Evolutionary conservation across 441 rosid genomes (phyloP).

Genomic region (Theobroma grandiflorum): DNA sequence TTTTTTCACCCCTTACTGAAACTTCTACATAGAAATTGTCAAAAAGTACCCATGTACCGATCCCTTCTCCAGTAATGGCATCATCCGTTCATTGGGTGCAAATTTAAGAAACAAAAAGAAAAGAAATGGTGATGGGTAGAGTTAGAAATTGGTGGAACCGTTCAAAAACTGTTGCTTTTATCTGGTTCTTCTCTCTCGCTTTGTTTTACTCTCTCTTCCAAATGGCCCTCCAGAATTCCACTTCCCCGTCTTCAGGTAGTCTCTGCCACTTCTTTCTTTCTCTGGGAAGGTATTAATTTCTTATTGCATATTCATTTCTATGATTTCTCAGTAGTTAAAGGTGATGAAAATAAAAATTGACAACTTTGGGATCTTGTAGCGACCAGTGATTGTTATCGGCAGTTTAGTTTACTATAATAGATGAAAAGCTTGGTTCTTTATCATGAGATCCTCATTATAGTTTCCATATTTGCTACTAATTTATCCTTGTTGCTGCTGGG

Average conservation of each 20-base stretch:
- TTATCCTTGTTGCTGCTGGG: neutral
- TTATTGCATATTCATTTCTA: neutral
- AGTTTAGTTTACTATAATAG: neutral
- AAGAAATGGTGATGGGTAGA: constrained; percentile 38
- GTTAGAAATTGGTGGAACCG: constrained; percentile 55
- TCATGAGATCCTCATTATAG: neutral
- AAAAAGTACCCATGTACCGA: neutral
- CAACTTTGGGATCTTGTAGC: neutral
- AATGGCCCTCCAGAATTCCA: constrained; percentile 54
- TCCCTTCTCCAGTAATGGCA: neutral
- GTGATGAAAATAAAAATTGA: neutral
- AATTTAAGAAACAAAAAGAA: neutral
- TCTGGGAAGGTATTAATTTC: neutral
- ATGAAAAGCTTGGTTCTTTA: neutral
- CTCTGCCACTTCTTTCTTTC: neutral
- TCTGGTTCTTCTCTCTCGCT: constrained; percentile 64
- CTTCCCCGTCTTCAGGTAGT: constrained; percentile 50
- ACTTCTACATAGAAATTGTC: neutral
- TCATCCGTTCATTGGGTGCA: neutral
- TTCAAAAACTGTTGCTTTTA: constrained; percentile 49
- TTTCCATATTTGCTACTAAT: neutral
- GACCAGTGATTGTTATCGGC: neutral
- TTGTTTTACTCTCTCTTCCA: constrained; percentile 59
- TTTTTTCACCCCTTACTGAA: neutral
- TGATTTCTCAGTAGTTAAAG: neutral